phyloP scores from a whole-genome alignment of 345 rosid genomes.

The Xanthoceras sorbifolium region DNA sequence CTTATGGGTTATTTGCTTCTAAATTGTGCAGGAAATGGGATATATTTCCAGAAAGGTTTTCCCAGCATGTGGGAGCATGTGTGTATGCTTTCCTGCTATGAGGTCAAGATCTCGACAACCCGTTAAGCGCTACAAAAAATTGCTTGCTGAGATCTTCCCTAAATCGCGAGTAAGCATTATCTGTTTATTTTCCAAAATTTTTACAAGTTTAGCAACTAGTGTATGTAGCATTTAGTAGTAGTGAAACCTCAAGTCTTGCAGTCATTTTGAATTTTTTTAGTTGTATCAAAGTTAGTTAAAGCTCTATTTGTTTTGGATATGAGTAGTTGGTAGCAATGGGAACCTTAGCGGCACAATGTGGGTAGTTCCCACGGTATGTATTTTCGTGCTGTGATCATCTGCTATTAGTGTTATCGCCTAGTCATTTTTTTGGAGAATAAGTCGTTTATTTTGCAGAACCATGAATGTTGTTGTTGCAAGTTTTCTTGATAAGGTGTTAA shows the following conservation, averaged over 20 bases:
- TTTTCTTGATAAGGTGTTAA: neutral
- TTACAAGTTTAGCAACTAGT: neutral
- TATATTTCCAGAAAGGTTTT: conserved; percentile 83
- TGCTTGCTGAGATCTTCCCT: conserved; percentile 91
- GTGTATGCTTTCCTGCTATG: conserved; percentile 96
- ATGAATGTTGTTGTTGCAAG: neutral
- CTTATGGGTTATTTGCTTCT: conserved; percentile 6
- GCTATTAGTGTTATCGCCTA: neutral
- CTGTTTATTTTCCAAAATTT: neutral
- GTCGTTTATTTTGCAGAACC: neutral
- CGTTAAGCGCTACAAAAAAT: conserved; percentile 91
- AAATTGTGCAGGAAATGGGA: conserved; percentile 69
- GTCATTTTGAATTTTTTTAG: neutral
- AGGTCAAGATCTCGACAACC: conserved; percentile 98
- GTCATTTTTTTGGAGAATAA: neutral
- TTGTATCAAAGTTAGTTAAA: neutral
- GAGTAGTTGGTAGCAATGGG: neutral
- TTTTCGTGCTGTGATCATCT: neutral
- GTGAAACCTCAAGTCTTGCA: neutral
- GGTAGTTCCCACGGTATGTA: neutral
- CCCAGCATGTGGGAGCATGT: conserved; percentile 97
- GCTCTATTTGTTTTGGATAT: conserved; percentile 1
- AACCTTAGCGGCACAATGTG: conserved; percentile 1
- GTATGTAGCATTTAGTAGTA: neutral
- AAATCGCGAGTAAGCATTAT: conserved; percentile 69